Conservation (phyloP, 2,329 filamentous ascomycete species). For the Fusarium redolens region DNA sequence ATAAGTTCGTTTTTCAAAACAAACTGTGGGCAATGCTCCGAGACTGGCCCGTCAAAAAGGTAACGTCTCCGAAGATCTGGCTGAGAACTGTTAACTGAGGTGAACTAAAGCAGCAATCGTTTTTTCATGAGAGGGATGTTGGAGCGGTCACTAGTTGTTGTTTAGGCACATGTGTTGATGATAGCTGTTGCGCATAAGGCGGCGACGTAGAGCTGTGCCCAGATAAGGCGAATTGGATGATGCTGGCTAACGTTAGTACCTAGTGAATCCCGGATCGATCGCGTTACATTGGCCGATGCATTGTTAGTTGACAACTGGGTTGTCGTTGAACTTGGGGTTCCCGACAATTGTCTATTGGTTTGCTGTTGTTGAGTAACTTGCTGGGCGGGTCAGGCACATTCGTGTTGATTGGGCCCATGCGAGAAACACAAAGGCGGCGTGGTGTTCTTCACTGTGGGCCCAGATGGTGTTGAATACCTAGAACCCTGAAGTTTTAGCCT, state of each 20-base stretch:
- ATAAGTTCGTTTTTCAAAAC: not conserved
- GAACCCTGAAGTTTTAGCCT: conserved; percentile 29
- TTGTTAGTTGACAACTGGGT: conserved; percentile 15
- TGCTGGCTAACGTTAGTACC: conserved; percentile 8
- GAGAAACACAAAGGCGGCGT: conserved; percentile 18
- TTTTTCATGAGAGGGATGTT: not conserved
- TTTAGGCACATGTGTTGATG: conserved; percentile 12
- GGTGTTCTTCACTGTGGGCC: conserved; percentile 15
- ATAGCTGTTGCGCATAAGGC: conserved; percentile 34
- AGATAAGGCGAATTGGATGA: conserved; percentile 24
- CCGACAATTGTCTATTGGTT: not conserved
- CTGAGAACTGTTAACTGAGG: not conserved
- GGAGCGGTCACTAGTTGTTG: conserved; percentile 11
- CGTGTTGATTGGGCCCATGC: conserved; percentile 4
- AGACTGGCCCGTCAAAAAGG: not conserved
- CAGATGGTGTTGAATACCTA: not conserved
- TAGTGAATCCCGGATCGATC: conserved; percentile 38
- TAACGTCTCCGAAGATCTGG: not conserved
- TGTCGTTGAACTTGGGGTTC: conserved; percentile 10
- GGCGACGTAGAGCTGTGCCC: conserved; percentile 32
- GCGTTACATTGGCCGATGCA: conserved; percentile 38
- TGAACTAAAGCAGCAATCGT: not conserved
- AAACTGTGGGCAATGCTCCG: not conserved
- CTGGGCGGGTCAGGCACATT: not conserved
- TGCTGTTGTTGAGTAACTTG: conserved; percentile 13